A percentile compares a stretch with the other conserved stretches of the same genome.
Evolutionary conservation across 352 stramenopile species (phyloP).

Genomic region (Globisporangium takayamanum): DNA sequence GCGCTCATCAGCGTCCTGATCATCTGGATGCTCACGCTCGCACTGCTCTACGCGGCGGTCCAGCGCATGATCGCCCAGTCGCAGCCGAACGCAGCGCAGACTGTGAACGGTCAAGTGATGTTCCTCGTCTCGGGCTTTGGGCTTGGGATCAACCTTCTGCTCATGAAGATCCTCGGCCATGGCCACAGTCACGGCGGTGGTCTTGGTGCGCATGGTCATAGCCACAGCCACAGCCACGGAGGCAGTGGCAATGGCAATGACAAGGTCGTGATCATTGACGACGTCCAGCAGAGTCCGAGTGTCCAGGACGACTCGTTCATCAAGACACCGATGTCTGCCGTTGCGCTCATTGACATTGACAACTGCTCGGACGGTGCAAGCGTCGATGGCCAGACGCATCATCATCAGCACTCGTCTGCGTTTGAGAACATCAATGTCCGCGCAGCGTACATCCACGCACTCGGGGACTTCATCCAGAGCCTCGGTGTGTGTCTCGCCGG

Average conservation of each 20-base stretch:
- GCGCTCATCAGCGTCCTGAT: conserved; percentile 92
- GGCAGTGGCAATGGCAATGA: conserved; percentile 12
- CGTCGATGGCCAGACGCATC: not conserved
- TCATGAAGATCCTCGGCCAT: conserved; percentile 91
- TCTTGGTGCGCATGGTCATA: conserved; percentile 26
- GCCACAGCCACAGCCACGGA: conserved; percentile 27
- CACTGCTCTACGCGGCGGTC: conserved; percentile 89
- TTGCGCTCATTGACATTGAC: conserved; percentile 57
- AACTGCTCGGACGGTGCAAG: conserved; percentile 11
- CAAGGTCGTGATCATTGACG: conserved; percentile 16
- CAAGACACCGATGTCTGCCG: conserved; percentile 72
- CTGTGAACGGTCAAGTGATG: conserved; percentile 94
- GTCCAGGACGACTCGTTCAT: conserved; percentile 40
- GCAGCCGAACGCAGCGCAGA: conserved; percentile 28
- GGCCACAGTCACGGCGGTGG: conserved; percentile 42
- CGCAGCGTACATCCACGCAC: conserved; percentile 96
- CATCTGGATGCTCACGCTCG: conserved; percentile 92
- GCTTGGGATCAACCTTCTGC: conserved; percentile 91
- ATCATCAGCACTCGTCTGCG: conserved; percentile 1
- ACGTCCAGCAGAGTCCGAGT: conserved; percentile 36
- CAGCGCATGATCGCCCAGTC: conserved; percentile 59
- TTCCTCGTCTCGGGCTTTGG: conserved; percentile 90
- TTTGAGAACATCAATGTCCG: conserved; percentile 94
- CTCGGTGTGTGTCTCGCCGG: conserved; percentile 95
- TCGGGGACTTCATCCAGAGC: conserved; percentile 96